A percentile compares a stretch with the other conserved stretches of the same genome.
Evolutionary conservation across 805 yeast species (phyloP).

Genomic region (Saturnispora diversa): DNA sequence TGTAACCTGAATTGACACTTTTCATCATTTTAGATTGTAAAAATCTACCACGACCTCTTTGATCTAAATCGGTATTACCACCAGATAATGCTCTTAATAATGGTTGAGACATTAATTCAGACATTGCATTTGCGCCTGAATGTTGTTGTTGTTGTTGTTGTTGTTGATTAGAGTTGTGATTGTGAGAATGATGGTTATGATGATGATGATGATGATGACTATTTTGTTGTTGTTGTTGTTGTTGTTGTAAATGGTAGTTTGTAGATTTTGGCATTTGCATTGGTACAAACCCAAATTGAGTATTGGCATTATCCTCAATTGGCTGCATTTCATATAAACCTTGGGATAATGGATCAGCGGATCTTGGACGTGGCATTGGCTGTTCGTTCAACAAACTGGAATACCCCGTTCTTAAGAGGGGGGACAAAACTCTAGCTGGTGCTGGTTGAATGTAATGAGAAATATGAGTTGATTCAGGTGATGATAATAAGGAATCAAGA

Average conservation of each 20-base stretch:
- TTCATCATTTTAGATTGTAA: conserved; percentile 11
- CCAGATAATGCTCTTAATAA: conserved; percentile 25
- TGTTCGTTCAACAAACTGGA: conserved; percentile 10
- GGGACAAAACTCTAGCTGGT: conserved; percentile 12
- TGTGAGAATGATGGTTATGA: background rate
- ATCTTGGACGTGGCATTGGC: conserved; percentile 33
- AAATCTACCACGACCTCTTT: conserved; percentile 13
- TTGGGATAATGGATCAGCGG: conserved; percentile 36
- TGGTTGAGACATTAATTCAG: conserved; percentile 13
- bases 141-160: conserved; percentile 7
- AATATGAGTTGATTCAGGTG: conserved; percentile 2
- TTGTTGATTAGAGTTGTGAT: conserved; percentile 9
- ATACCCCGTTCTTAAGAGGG: conserved; percentile 9
- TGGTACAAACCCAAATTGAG: conserved; percentile 7
- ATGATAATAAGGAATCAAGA: conserved; percentile 3
- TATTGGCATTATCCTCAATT: conserved; percentile 1
- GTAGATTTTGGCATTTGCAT: background rate
- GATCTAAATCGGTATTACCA: conserved; percentile 20
- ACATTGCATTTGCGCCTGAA: background rate
- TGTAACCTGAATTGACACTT: background rate
- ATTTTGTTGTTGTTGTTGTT: background rate
- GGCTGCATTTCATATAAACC: background rate
- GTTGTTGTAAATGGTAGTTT: conserved; percentile 3
- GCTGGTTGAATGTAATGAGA: conserved; percentile 10
- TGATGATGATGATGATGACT: conserved; percentile 5